Conservation (phyloP, 805 yeast species). For the Yarrowia sp. region DNA sequence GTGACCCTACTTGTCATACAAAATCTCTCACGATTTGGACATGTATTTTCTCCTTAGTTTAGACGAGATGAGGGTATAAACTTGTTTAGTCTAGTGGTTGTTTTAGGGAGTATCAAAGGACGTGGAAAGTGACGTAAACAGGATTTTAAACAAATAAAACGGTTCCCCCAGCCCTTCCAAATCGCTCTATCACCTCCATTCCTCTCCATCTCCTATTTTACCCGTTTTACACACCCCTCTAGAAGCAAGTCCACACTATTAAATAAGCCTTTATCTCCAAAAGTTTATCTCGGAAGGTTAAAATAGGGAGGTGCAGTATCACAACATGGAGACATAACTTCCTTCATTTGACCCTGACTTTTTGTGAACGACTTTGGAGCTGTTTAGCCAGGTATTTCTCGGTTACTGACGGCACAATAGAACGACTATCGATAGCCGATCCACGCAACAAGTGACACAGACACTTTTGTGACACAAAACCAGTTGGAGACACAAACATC, state of each 20-base stretch:
- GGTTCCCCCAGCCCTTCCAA: too few relatives aligned
- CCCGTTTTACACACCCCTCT: neutral
- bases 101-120: neutral
- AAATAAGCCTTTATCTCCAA: neutral
- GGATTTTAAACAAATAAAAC: too few relatives aligned
- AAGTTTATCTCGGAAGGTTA: constrained; percentile 4
- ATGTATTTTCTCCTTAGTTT: neutral
- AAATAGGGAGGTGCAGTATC: constrained; percentile 18
- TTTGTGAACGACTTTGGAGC: neutral
- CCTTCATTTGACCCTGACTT: neutral
- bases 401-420: neutral
- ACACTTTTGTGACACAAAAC: neutral
- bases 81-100: neutral
- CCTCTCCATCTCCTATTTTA: too few relatives aligned
- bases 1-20: too few relatives aligned
- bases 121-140: too few relatives aligned
- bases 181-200: too few relatives aligned
- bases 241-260: neutral
- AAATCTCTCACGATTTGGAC: too few relatives aligned
- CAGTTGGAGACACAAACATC: neutral
- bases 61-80: neutral
- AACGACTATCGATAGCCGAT: neutral
- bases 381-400: neutral
- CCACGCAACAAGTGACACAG: neutral
- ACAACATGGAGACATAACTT: constrained; percentile 2